These are phyloP conservation scores for Clavariopsis aquatica DNA, from an alignment of 495 filamentous ascomycete species.

Conservation along the genomic window DNA sequence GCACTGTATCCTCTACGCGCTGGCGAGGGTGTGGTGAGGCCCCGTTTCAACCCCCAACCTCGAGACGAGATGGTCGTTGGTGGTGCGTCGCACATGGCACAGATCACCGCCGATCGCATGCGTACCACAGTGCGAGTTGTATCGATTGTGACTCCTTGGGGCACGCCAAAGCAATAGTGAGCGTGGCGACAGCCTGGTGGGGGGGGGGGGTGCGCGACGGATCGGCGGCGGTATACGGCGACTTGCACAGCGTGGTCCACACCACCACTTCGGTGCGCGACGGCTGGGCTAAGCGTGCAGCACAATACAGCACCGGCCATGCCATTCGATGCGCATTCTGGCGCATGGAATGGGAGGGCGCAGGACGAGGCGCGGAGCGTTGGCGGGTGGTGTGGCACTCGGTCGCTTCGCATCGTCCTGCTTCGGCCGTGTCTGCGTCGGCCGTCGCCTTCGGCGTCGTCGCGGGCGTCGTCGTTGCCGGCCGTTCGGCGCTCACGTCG, in stretches of 20 bases:
- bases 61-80: neutral
- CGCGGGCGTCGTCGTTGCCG: too few relatives aligned
- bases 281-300: neutral
- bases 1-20: neutral
- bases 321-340: neutral
- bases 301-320: neutral
- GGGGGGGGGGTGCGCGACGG: slow-evolving; percentile 13
- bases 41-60: slow-evolving; percentile 13
- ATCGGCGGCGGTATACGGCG: slow-evolving; percentile 4
- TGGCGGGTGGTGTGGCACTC: too few relatives aligned
- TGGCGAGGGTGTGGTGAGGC: neutral
- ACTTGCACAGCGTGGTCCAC: neutral
- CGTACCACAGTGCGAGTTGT: slow-evolving; percentile 1
- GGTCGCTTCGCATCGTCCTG: slow-evolving; percentile 7
- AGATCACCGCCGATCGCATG: slow-evolving; percentile 14
- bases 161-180: slow-evolving; percentile 1
- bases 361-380: slow-evolving; percentile 17
- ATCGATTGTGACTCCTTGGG: slow-evolving; percentile 9
- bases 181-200: slow-evolving; percentile 11
- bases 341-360: neutral
- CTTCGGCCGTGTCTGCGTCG: too few relatives aligned
- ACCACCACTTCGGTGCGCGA: neutral
- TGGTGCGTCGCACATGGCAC: neutral
- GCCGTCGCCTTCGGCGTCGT: too few relatives aligned
- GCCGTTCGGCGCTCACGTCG: neutral